phyloP scores from a whole-genome alignment of 2,329 filamentous ascomycete genomes.

The Dothiorella sarmentorum region DNA sequence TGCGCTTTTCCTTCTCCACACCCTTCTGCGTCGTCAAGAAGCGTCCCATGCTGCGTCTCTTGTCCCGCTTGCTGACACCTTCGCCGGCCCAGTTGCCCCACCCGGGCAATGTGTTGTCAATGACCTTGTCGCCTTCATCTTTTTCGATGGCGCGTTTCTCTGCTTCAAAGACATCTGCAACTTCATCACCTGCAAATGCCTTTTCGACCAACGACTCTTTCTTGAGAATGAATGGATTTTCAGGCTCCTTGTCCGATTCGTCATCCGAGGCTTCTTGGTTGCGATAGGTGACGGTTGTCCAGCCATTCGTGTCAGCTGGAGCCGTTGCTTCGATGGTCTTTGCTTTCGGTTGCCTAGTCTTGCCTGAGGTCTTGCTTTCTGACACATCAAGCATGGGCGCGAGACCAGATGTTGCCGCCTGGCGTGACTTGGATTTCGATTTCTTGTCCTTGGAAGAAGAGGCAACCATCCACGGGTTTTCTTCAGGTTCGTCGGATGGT shows the following conservation, averaged over 20 bases:
- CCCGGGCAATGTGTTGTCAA: constrained; percentile 83
- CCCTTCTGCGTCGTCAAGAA: constrained; percentile 62
- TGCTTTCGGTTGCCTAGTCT: constrained; percentile 24
- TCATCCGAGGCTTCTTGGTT: constrained; percentile 30
- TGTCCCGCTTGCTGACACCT: constrained; percentile 68
- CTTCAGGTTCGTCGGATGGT: constrained; percentile 21
- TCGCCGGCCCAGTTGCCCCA: constrained; percentile 93
- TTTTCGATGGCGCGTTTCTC: constrained; percentile 72
- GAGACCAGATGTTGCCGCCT: constrained; percentile 20
- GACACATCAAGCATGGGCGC: not conserved
- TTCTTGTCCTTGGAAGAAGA: constrained; percentile 23
- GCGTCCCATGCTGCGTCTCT: constrained; percentile 49
- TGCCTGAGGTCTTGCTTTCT: not conserved
- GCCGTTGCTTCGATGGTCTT: constrained; percentile 32
- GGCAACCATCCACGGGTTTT: constrained; percentile 37
- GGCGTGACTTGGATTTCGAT: constrained; percentile 22
- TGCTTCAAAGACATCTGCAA: constrained; percentile 71
- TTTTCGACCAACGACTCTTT: constrained; percentile 69
- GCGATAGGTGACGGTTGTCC: constrained; percentile 42
- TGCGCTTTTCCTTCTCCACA: constrained; percentile 72
- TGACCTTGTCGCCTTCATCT: constrained; percentile 77
- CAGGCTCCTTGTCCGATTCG: constrained; percentile 40
- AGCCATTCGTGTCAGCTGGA: constrained; percentile 40
- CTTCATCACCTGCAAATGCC: constrained; percentile 84
- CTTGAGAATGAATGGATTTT: constrained; percentile 42